Base-by-base conservation (phyloP, 805 yeast genomes). In the Hanseniaspora pseudoguilliermondii region DNA sequence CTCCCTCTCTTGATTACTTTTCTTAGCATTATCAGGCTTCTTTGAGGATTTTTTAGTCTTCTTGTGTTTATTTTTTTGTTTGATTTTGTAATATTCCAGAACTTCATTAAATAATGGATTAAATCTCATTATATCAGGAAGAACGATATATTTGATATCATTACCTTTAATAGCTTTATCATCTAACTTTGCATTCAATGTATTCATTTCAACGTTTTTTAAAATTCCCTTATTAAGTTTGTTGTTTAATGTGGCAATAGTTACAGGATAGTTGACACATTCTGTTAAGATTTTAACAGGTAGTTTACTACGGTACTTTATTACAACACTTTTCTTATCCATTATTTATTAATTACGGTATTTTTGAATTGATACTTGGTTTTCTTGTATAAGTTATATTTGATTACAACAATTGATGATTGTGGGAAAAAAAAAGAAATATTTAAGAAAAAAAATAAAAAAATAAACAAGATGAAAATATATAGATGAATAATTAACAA, bases 61-160 rank as follows among this genome's bases (percentile, higher is more conserved):
- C 13, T 50, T 42, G 35, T 16, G 21, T 25, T 50, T 50, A 23
- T 5, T 25, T 21, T 36, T 46, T 9, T 21, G 18, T 21, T 46
- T 53, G 3, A 2, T n/a, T 6, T 53, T 20, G 8, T 46, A 47
- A 8, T 38, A 42, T 38, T 53, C 50, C 20, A 38, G 29, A 20
- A 20, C 35, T 15, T 48, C 56, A 29, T 46, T 46, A 4, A 53
- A 27, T 13, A 53, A 6, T 10, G 56, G 56, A 39, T 46, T 53
- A 18, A 53, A 53, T 29, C 50, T 53, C 56, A 53, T 53, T 20
- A 53, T 53, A 29, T 53, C 56, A 25, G 56, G 56, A 2, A 53
- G 23, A 4, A 53, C 56, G 0, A 53, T 32, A 29, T 53, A 53
- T 39, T 53, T 53, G 5, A 53, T 46, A 7, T 46, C 48, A 40